Conservation (phyloP, 2,329 filamentous ascomycete genomes). For the Parafenestella ontariensis region DNA sequence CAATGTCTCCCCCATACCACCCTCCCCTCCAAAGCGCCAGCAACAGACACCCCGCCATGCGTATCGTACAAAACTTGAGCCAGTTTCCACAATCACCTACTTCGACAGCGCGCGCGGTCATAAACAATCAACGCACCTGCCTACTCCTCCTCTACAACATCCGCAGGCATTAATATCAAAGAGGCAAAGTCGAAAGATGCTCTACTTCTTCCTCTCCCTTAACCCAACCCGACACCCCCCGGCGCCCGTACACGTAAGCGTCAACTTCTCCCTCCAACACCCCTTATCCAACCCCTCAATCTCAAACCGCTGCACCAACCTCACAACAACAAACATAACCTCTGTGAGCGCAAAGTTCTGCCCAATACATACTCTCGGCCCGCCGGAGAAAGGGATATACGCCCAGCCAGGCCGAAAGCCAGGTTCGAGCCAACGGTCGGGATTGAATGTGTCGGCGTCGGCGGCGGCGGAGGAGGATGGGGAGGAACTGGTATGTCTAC, state of each 20-base stretch:
- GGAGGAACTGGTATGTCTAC: too few relatives aligned
- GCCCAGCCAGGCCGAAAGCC: slow-evolving; percentile 32
- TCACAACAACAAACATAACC: slow-evolving; percentile 26
- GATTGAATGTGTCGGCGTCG: slow-evolving; percentile 43
- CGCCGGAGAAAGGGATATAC: slow-evolving; percentile 38
- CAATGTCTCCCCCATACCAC: too few relatives aligned
- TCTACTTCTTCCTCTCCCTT: slow-evolving; percentile 1
- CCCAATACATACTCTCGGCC: slow-evolving; percentile 36
- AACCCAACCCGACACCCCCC: slow-evolving; percentile 28
- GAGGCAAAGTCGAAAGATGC: too few relatives aligned
- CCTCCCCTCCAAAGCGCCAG: too few relatives aligned
- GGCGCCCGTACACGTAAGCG: slow-evolving; percentile 21
- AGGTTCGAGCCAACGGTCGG: slow-evolving; percentile 43
- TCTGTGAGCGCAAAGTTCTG: slow-evolving; percentile 38
- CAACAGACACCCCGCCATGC: too few relatives aligned
- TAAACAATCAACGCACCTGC: too few relatives aligned
- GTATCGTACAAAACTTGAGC: too few relatives aligned
- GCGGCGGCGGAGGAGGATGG: too few relatives aligned
- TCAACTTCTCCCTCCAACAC: slow-evolving; percentile 33
- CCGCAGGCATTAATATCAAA: too few relatives aligned
- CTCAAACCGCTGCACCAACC: slow-evolving; percentile 29
- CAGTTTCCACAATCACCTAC: too few relatives aligned
- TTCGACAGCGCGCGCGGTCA: too few relatives aligned
- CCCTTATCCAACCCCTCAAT: slow-evolving; percentile 25
- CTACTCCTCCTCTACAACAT: too few relatives aligned